Evolutionary conservation across 495 filamentous ascomycete species (phyloP), one percentile per base, ranked within the genome.

Genomic region (Lepidopterella palustris): DNA sequence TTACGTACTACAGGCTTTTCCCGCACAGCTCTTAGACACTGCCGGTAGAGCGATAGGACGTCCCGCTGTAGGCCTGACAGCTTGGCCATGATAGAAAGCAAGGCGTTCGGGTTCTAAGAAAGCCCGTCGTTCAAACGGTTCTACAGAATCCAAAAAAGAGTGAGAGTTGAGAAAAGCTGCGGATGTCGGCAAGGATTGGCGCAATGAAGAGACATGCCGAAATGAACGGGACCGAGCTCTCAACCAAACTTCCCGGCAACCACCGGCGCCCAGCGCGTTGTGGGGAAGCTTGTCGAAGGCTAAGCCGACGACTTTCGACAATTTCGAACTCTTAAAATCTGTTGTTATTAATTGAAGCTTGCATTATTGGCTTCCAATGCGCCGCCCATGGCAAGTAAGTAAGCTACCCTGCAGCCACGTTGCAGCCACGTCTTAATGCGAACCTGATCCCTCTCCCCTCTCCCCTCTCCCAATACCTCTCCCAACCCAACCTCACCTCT

Each of bases 51-150:
- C 32, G 83, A 78, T 40, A 97, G 72, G 6, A 98, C 92, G 56
- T 95, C 88, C 69, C 83, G 85, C 68, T 98, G 95, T n/a, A 97
- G 78, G 32, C 95, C 95, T 8, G 92, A 95, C 20, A 88, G 79
- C 68, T 84, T 81, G 13, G 65, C 64, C 72, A 75, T 75, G 10
- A n/a, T n/a, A n/a, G n/a, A n/a, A n/a, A n/a, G n/a, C n/a, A n/a
- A n/a, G n/a, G n/a, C n/a, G n/a, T n/a, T n/a, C n/a, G n/a, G n/a
- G n/a, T n/a, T n/a, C n/a, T n/a, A n/a, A n/a, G n/a, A n/a, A n/a
- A n/a, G n/a, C n/a, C n/a, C n/a, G n/a, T n/a, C n/a, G n/a, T n/a
- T n/a, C n/a, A n/a, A n/a, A n/a, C n/a, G n/a, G n/a, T n/a, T n/a
- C n/a, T n/a, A n/a, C n/a, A n/a, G n/a, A n/a, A n/a, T n/a, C n/a